Conservation (phyloP, 2,329 filamentous ascomycete species). For the Aphanoascus verrucosus region DNA sequence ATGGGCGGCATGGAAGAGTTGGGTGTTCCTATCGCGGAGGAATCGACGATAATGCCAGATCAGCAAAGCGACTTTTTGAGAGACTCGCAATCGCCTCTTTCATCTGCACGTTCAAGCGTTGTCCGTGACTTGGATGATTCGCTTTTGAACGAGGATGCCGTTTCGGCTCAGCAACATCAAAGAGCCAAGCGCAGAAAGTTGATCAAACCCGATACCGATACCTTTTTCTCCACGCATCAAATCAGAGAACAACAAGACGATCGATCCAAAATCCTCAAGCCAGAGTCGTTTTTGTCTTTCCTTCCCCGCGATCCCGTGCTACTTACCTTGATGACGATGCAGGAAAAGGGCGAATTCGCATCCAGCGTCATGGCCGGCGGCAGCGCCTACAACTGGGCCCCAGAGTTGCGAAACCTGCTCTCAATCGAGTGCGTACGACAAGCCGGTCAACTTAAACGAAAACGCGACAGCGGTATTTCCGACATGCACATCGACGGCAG, state of each 20-base stretch:
- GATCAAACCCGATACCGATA: constrained; percentile 69
- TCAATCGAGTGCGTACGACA: constrained; percentile 71
- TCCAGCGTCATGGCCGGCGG: constrained; percentile 75
- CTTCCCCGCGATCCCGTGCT: constrained; percentile 79
- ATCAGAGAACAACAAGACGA: constrained; percentile 82
- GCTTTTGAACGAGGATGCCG: constrained; percentile 44
- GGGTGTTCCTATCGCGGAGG: constrained; percentile 48
- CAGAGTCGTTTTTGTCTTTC: constrained; percentile 71
- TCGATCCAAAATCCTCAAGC: constrained; percentile 73
- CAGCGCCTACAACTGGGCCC: constrained; percentile 71
- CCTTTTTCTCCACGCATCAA: constrained; percentile 61
- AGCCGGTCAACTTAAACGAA: constrained; percentile 76
- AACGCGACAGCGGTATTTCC: constrained; percentile 77
- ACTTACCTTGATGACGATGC: constrained; percentile 80
- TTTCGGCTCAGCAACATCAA: constrained; percentile 53
- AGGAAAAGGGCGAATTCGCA: constrained; percentile 82
- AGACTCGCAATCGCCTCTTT: constrained; percentile 45
- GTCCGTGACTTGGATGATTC: constrained; percentile 52
- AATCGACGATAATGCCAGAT: constrained; percentile 30
- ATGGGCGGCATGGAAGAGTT: constrained; percentile 40
- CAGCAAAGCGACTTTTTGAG: constrained; percentile 29
- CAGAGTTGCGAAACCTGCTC: constrained; percentile 84
- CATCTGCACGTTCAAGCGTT: constrained; percentile 42
- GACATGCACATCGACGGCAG: constrained; percentile 62
- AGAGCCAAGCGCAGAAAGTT: constrained; percentile 71